phyloP scores from a whole-genome alignment of 2,329 filamentous ascomycete genomes.

The Polychaeton citri region DNA sequence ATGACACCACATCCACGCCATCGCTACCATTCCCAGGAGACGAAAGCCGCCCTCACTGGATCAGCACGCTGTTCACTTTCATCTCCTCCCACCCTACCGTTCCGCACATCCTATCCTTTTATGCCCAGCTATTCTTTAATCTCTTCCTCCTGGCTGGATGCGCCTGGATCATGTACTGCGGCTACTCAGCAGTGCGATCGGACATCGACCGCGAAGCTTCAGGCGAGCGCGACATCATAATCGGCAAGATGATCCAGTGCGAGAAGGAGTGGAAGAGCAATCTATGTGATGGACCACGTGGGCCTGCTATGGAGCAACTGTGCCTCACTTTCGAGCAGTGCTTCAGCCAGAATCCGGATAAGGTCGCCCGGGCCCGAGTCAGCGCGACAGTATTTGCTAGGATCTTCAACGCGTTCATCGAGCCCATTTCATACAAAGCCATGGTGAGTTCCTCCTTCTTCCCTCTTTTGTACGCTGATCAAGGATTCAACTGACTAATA shows the following conservation, averaged over 20 bases:
- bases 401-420: constrained; percentile 88
- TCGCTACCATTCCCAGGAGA: constrained; percentile 3
- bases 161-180: constrained; percentile 55
- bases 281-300: constrained; percentile 46
- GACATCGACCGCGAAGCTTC: constrained; percentile 62
- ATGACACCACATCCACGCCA: constrained; percentile 4
- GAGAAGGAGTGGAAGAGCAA: constrained; percentile 63
- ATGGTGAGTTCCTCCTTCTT: constrained; percentile 35
- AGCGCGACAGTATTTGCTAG: constrained; percentile 79
- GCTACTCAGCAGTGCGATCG: constrained; percentile 55
- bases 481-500: constrained; percentile 26
- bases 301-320: constrained; percentile 58
- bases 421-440: constrained; percentile 76
- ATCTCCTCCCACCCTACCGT: constrained; percentile 52
- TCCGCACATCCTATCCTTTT: constrained; percentile 52
- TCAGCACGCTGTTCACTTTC: constrained; percentile 42
- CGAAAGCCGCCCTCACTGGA: constrained; percentile 18
- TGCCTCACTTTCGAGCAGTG: constrained; percentile 78
- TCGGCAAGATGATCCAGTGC: constrained; percentile 63
- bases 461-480: background rate
- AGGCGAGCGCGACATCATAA: constrained; percentile 38
- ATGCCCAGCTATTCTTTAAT: constrained; percentile 55
- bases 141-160: constrained; percentile 43
- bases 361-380: constrained; percentile 65
- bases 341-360: constrained; percentile 70